Evolutionary conservation across 352 stramenopile species (phyloP).

Genomic region (Phytophthora sojae): DNA sequence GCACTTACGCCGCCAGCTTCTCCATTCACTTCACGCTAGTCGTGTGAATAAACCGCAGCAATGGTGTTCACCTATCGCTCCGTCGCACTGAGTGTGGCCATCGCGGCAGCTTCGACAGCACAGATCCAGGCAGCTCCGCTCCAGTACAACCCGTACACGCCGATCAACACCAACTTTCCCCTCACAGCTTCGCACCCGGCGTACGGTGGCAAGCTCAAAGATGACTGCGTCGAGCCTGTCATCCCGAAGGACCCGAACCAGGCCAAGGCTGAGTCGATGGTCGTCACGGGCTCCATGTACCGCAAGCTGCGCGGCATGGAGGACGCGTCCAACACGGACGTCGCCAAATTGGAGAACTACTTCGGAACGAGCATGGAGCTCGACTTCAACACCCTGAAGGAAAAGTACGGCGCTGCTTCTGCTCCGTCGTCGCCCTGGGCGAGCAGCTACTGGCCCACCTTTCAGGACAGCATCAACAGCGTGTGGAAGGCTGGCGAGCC

Average conservation of each 20-base stretch:
- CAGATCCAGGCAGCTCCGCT: not conserved
- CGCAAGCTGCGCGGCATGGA: not conserved
- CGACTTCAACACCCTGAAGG: not conserved
- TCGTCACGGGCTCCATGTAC: not conserved
- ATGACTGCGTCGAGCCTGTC: not conserved
- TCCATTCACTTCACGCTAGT: not conserved
- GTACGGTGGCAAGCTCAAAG: not conserved
- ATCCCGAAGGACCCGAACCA: not conserved
- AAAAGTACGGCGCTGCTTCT: not conserved
- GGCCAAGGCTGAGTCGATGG: not conserved
- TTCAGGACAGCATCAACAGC: not conserved
- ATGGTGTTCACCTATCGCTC: not conserved
- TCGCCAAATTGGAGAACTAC: not conserved
- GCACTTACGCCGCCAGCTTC: not conserved
- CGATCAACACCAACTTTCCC: not conserved
- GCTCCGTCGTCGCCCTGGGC: not conserved
- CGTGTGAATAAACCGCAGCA: not conserved
- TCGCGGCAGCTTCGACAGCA: not conserved
- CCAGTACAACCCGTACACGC: not conserved
- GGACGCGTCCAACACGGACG: not conserved
- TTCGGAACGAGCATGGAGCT: not conserved
- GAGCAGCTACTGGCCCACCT: not conserved
- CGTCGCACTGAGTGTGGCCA: not conserved
- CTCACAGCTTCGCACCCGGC: not conserved
- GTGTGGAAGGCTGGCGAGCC: not conserved